phyloP scores from a whole-genome alignment of 768 basidiomycete genomes.

The Dendrothele bispora region DNA sequence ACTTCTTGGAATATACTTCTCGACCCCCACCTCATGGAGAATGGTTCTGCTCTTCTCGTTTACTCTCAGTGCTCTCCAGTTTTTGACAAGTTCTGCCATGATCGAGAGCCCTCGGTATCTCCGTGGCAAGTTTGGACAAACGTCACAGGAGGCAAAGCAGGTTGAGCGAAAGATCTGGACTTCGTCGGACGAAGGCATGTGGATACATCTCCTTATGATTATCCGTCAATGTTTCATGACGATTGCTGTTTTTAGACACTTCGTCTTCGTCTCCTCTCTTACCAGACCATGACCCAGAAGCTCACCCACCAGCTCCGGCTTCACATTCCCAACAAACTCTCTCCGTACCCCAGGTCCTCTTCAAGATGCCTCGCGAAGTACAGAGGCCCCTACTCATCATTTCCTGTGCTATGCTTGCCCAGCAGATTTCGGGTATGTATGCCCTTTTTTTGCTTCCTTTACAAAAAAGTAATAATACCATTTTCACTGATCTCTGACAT shows the following conservation, averaged over 20 bases:
- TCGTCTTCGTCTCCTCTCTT: conserved; percentile 12
- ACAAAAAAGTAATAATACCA: too few relatives aligned
- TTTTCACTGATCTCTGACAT: conserved; percentile 8
- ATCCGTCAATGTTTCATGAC: background rate
- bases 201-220: background rate
- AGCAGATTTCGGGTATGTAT: conserved; percentile 71
- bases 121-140: conserved; percentile 35
- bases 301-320: conserved; percentile 22
- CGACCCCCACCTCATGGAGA: conserved; percentile 73
- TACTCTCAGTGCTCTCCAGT: conserved; percentile 53
- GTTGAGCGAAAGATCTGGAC: conserved; percentile 59
- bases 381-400: conserved; percentile 65
- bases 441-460: background rate
- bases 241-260: background rate
- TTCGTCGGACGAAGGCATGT: conserved; percentile 20
- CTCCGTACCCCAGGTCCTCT: conserved; percentile 53
- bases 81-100: conserved; percentile 51
- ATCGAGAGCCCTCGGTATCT: conserved; percentile 78
- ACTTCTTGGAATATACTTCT: conserved; percentile 65
- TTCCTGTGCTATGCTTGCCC: conserved; percentile 70
- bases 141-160: conserved; percentile 46
- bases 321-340: conserved; percentile 20
- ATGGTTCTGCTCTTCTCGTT: conserved; percentile 65
- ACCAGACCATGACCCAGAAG: conserved; percentile 23
- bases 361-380: conserved; percentile 45